Base-by-base conservation (phyloP, 2,329 filamentous ascomycete species). In the Hymenoscyphus salicellus region DNA sequence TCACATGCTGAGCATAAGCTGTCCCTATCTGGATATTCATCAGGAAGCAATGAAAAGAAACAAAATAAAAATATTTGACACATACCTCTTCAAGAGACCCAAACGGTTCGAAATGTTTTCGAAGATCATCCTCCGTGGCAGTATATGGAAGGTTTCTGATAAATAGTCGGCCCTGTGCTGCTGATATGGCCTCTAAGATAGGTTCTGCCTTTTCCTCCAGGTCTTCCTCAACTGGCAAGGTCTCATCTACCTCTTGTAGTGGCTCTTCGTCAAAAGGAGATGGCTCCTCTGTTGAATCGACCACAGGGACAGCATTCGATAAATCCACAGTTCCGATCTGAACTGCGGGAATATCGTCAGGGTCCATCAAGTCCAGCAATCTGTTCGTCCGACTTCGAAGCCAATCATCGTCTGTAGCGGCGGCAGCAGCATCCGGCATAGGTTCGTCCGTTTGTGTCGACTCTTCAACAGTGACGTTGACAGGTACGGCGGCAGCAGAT, bases 11-110 rank as follows among this genome's bases (percentile, higher is more conserved):
- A 73, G 90, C 90, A 94, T 97, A 91, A 93, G 94, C 88, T 98
- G 95, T 98, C 95, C 95, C 95, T 98, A 98, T 98, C 95, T 87
- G 90, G 90, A 86, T 86, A 82, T 92, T 98, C 94, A 98, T 98
- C 95, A 94, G 85, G 78, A 80, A 82, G 83, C 71, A 66, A 62
- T 46, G 62, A 65, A 71, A 61, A 64, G 8, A 14, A 60, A 61
- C 65, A 71, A 72, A 69, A 58, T 63, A 64, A 70, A 69, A 69
- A 58, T 60, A 61, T 66, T 68, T 38, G 60, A 17, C 52, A 79
- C 91, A 84, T 88, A 98, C 95, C 89, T 98, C 94, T 83, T 94
- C 86, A 57, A 97, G 79, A 63, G 84, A 81, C 43, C 93, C 94
- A 76, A 89, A 94, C 30, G 83, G 81, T 56, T 82, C 80, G 74